These are phyloP conservation scores for Boechera divaricarpa DNA, from an alignment of 345 rosid species.

Conservation along the genomic window DNA sequence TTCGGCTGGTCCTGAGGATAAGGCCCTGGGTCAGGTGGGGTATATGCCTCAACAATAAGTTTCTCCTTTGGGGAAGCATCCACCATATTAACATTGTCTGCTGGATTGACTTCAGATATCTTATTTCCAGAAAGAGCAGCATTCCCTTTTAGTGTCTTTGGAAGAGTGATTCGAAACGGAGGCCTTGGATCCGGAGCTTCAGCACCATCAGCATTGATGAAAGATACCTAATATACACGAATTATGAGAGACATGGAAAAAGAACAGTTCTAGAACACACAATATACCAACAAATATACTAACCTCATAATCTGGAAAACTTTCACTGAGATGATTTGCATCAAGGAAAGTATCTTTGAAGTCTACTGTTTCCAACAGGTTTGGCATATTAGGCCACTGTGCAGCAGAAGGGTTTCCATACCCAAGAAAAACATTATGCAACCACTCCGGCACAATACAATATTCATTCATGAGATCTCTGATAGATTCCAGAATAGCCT, in stretches of 20 bases:
- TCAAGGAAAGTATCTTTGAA: slow-evolving; percentile 94
- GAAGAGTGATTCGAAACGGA: slow-evolving; percentile 82
- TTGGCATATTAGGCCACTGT: slow-evolving; percentile 98
- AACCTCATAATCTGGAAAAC: slow-evolving; percentile 86
- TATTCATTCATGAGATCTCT: slow-evolving; percentile 99
- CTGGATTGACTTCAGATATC: slow-evolving; percentile 52
- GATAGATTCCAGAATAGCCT: slow-evolving; percentile 96
- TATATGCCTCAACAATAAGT: slow-evolving; percentile 87
- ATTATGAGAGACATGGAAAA: slow-evolving; percentile 31
- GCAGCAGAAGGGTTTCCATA: slow-evolving; percentile 99
- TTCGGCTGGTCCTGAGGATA: slow-evolving; percentile 99
- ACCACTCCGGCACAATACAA: slow-evolving; percentile 98
- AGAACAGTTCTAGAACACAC: slow-evolving; percentile 30
- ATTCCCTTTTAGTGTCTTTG: slow-evolving; percentile 68
- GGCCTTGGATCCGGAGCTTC: slow-evolving; percentile 75
- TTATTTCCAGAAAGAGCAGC: slow-evolving; percentile 83
- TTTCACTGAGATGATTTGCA: slow-evolving; percentile 74
- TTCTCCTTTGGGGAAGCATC: slow-evolving; percentile 63
- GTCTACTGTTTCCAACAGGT: slow-evolving; percentile 83
- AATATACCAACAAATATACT: slow-evolving; percentile 37
- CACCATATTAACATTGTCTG: slow-evolving; percentile 55
- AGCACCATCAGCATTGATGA: slow-evolving; percentile 67
- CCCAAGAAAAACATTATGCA: slow-evolving; percentile 93
- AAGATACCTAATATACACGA: slow-evolving; percentile 61
- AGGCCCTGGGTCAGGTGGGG: slow-evolving; percentile 97